Evolutionary conservation across 2,329 filamentous ascomycete species (phyloP), one percentile per base, ranked within the genome.

Genomic region (Scorias spongiosa): DNA sequence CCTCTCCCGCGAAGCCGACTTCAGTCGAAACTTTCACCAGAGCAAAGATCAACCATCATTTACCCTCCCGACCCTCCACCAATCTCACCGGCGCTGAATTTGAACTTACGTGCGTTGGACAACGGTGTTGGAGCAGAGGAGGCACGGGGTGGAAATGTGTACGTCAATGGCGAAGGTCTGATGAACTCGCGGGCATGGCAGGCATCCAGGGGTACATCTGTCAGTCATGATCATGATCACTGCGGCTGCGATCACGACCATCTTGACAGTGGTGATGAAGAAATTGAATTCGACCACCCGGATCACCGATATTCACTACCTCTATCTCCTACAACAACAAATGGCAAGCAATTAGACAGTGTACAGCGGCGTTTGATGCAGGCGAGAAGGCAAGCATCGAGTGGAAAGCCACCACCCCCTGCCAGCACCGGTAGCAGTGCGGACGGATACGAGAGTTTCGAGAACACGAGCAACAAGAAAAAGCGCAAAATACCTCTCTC

Each of bases 401-500:
- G 43, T 11, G 49, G 45, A 40, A 56, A 58, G 41, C 51, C 52
- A 12, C 57, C 57, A 42, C 53, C 59, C 38, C 62, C 69, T 18
- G 64, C 76, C 38, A 75, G 77, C 17, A 74, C 80, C 41, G 74
- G 73, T 38, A 86, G 84, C 10, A 78, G 80, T 18, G 72, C 76
- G 10, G 89, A 96, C 60, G 87, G 88, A 11, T 96, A 96, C 61
- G 91, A 98, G 62, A 91, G 86, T 6, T 93, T 95, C 56, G 91
- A 98, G 63, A 96, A 96, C 57, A 93, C 86, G 30, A 96, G 94
- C 63, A 98, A 98, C 61, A 98, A 98, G 66, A 98, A 96, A 70
- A 96, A 98, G 65, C 77, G 91, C 53, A 98, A 98, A 66, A 96
- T 98, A 32, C 91, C 91, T 0, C 87, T 87, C 0, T 86, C 85